phyloP scores from a whole-genome alignment of 73 alveolate genomes.

The Stentor roeselii region DNA sequence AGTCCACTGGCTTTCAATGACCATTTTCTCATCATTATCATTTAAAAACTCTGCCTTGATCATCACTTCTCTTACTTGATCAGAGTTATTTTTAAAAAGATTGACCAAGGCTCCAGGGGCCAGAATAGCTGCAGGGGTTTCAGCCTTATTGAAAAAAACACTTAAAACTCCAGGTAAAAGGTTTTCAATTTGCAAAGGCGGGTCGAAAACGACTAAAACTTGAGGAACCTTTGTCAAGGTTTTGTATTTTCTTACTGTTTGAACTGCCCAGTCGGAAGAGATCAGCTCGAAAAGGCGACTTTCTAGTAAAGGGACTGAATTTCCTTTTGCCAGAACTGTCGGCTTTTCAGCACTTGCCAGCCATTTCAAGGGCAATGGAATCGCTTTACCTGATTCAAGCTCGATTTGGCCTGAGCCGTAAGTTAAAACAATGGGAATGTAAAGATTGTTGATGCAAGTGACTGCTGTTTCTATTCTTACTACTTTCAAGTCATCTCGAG shows the following conservation, averaged over 20 bases:
- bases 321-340: neutral
- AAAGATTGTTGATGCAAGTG: neutral
- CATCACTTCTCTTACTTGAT: neutral
- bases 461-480: neutral
- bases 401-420: neutral
- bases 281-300: neutral
- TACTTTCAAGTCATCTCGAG: neutral
- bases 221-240: neutral
- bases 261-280: neutral
- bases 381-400: neutral
- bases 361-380: conserved; percentile 23
- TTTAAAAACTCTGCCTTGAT: neutral
- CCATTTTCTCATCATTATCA: neutral
- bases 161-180: neutral
- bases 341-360: neutral
- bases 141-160: neutral
- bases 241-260: neutral
- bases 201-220: neutral
- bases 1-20: neutral
- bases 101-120: neutral
- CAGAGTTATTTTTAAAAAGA: neutral
- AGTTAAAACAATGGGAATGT: neutral
- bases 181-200: neutral
- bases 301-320: neutral
- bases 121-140: neutral